Evolutionary conservation across 164 flowering plant species (phyloP).

Genomic region (Vitis riparia): DNA sequence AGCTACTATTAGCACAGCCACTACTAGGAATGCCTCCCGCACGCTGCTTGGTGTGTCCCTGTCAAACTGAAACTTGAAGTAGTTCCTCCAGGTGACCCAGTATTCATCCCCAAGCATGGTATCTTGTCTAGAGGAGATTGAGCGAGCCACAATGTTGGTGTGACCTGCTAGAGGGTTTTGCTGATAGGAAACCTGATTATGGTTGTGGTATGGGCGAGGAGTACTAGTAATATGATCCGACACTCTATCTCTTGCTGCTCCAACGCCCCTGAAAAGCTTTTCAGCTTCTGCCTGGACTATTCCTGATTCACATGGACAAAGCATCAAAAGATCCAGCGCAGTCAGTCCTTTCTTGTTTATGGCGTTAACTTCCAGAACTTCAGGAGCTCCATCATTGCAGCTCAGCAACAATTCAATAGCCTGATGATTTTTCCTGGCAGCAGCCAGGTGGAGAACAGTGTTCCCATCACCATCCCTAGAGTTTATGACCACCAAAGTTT

Average conservation of each 20-base stretch:
- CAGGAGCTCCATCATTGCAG: background rate
- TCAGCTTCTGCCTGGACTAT: background rate
- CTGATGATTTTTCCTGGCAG: background rate
- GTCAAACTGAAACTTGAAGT: background rate
- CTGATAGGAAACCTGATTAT: no score
- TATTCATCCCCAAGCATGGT: background rate
- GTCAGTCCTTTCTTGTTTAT: background rate
- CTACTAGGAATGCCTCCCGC: constrained; percentile 13
- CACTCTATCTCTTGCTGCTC: no score
- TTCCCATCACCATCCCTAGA: constrained; percentile 24
- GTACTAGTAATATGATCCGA: no score
- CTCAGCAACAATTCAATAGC: background rate
- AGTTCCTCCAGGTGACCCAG: background rate
- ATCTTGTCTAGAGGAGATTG: no score
- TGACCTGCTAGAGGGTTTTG: background rate
- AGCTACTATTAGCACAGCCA: constrained; percentile 14
- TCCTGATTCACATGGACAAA: constrained; percentile 3
- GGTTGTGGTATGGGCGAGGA: no score
- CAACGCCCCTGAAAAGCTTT: background rate
- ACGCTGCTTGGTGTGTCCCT: background rate
- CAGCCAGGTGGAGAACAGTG: constrained; percentile 21
- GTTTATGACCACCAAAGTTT: background rate
- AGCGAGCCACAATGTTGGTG: background rate
- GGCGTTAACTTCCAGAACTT: constrained; percentile 3
- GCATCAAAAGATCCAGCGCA: background rate